phyloP scores from a whole-genome alignment of 1,284 basidiomycete genomes.

The Fomes fomentarius region DNA sequence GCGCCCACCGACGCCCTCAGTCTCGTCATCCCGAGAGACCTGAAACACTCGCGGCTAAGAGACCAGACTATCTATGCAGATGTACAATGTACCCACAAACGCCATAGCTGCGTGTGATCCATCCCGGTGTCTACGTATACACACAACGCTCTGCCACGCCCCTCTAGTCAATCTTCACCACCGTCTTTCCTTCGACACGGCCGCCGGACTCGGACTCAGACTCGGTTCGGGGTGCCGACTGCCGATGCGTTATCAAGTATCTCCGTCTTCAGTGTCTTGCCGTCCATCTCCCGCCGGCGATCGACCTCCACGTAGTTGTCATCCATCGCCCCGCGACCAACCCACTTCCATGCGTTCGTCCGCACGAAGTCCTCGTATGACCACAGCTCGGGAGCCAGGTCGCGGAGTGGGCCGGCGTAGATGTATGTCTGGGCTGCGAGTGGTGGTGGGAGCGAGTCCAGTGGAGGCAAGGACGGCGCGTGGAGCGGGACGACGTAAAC shows the following conservation, averaged over 20 bases:
- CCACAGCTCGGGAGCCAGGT: constrained; percentile 71
- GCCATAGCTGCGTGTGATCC: too few species aligned
- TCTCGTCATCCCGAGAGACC: neutral
- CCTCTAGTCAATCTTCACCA: neutral
- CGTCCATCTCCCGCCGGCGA: constrained; percentile 33
- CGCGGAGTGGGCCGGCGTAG: constrained; percentile 50
- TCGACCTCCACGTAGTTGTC: constrained; percentile 54
- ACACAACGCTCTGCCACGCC: neutral
- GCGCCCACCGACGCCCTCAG: neutral
- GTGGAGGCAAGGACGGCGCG: constrained; percentile 43
- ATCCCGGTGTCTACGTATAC: too few species aligned
- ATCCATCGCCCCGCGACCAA: constrained; percentile 42
- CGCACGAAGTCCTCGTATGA: constrained; percentile 73
- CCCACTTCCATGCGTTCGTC: constrained; percentile 76
- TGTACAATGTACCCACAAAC: neutral
- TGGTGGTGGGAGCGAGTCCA: constrained; percentile 36
- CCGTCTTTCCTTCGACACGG: neutral
- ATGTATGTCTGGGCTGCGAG: constrained; percentile 72
- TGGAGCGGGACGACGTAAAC: constrained; percentile 42
- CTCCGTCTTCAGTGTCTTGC: constrained; percentile 28
- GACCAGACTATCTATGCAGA: too few species aligned
- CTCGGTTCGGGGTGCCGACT: neutral
- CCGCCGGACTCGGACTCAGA: too few species aligned
- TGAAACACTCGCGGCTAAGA: neutral
- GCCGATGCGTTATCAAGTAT: constrained; percentile 8